Percentiles rank a stretch among this genome's conserved stretches.
phyloP scores from a whole-genome alignment of 345 rosid species.

The Gossypium australe region DNA sequence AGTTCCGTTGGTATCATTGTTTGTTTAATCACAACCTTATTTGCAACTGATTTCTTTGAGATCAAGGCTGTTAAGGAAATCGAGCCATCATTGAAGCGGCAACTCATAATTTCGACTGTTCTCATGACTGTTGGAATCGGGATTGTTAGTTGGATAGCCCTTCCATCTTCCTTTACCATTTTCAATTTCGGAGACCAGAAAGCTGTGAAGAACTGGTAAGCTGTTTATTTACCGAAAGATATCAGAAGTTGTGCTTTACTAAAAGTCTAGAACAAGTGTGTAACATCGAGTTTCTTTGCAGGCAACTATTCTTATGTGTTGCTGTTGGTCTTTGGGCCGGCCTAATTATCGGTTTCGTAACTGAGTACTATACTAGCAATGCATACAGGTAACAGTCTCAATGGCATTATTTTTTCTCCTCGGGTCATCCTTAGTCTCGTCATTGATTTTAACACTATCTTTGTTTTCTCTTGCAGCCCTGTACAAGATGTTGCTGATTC shows the following conservation, averaged over 20 bases:
- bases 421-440: neutral
- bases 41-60: conserved; percentile 70
- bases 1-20: conserved; percentile 63
- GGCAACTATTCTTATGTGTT: conserved; percentile 54
- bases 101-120: conserved; percentile 62
- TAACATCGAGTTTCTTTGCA: conserved; percentile 15
- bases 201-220: conserved; percentile 64
- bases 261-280: neutral
- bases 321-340: conserved; percentile 89
- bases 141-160: conserved; percentile 51
- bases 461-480: conserved; percentile 48
- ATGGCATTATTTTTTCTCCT: neutral
- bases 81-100: conserved; percentile 63
- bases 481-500: conserved; percentile 99
- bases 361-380: conserved; percentile 72
- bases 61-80: conserved; percentile 67
- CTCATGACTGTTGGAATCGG: conserved; percentile 66
- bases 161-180: conserved; percentile 48
- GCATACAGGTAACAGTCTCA: conserved; percentile 45
- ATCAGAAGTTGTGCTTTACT: neutral
- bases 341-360: conserved; percentile 66
- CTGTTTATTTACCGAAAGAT: neutral
- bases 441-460: neutral
- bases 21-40: conserved; percentile 64
- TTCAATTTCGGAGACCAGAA: conserved; percentile 55